phyloP scores from a whole-genome alignment of 805 yeast genomes.

The Starmerella bombi region DNA sequence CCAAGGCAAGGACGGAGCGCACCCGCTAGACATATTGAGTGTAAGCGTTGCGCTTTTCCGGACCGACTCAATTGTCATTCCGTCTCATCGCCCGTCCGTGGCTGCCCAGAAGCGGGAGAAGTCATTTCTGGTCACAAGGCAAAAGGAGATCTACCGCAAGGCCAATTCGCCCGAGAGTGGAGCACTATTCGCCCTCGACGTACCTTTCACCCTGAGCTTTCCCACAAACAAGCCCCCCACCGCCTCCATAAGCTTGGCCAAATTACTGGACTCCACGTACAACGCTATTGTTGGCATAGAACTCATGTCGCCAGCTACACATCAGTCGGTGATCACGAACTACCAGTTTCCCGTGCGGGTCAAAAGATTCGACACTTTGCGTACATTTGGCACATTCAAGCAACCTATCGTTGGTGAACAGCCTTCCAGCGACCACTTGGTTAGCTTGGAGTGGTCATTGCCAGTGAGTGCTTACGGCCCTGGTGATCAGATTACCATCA shows the following conservation, averaged over 20 bases:
- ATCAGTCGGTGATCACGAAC: conserved; percentile 8
- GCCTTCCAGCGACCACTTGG: conserved; percentile 28
- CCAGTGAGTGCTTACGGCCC: conserved; percentile 31
- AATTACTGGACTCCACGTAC: conserved; percentile 26
- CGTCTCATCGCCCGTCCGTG: conserved; percentile 26
- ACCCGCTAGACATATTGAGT: conserved; percentile 15
- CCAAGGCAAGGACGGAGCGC: conserved; percentile 6
- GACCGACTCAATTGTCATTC: conserved; percentile 29
- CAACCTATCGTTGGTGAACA: conserved; percentile 22
- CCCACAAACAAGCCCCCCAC: conserved; percentile 27
- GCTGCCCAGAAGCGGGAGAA: conserved; percentile 26
- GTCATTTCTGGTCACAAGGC: conserved; percentile 28
- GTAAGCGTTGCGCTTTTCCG: conserved; percentile 29
- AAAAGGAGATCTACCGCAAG: conserved; percentile 20
- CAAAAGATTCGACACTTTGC: conserved; percentile 29
- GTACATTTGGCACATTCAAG: conserved; percentile 29
- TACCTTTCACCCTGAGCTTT: conserved; percentile 30
- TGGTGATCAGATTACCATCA: conserved; percentile 26
- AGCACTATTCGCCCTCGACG: conserved; percentile 26
- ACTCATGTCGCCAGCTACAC: conserved; percentile 3
- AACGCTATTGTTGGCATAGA: conserved; percentile 26
- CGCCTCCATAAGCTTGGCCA: conserved; percentile 26
- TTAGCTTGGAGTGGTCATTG: conserved; percentile 25
- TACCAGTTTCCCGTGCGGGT: conserved; percentile 28
- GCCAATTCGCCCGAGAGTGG: conserved; percentile 5